Evolutionary conservation across 139 green algal genomes (phyloP), one percentile per base, ranked within the genome.

Genomic region (Micractinium sp.): DNA sequence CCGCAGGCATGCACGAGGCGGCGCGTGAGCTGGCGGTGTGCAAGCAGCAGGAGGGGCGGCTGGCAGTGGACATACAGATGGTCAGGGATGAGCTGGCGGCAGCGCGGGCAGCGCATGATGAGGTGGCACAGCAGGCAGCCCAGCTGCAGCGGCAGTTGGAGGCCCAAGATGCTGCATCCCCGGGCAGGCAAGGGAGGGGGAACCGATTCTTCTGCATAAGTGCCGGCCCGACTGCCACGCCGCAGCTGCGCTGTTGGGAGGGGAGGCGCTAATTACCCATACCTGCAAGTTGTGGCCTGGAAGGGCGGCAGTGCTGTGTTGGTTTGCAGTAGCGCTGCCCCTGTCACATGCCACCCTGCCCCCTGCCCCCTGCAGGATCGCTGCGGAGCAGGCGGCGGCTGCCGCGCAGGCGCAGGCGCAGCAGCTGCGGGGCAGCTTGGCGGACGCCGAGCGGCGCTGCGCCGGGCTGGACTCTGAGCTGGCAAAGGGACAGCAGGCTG

Each of bases 1-100:
- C 16, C 2, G 16, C 74, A 80, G 74, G 78, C 38, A 89, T 91
- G 82, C 38, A 77, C 3, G 88, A 91, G 39, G 88, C 88, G 20
- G 81, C 67, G 14, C 36, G 27, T 27, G 82, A 91, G 73, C 41
- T 84, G 87, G 85, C 53, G 41, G 61, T 56, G 3, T 56, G 29
- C 47, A 56, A 36, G 61, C 73, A 83, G 25, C 33, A 31, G 38
- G 82, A 91, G 47, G 88, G 31, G 20, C 41, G 36, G 35, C 39
- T 79, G 20, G 73, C 67, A 0, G 47, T 84, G 78, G 78, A 84
- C 53, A 27, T 38, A 0, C 41, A 67, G 78, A 15, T 84, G 41
- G 41, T 84, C 41, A n/a, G n/a, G 29, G 41, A 84, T 5, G 29
- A 67, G 78, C 41, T 67, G 78, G 78, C 78, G 13, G 41, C 41